A percentile compares a stretch with the other conserved stretches of the same genome.
Evolutionary conservation across 2,329 filamentous ascomycete species (phyloP).

Genomic region (Colletotrichum tofieldiae): DNA sequence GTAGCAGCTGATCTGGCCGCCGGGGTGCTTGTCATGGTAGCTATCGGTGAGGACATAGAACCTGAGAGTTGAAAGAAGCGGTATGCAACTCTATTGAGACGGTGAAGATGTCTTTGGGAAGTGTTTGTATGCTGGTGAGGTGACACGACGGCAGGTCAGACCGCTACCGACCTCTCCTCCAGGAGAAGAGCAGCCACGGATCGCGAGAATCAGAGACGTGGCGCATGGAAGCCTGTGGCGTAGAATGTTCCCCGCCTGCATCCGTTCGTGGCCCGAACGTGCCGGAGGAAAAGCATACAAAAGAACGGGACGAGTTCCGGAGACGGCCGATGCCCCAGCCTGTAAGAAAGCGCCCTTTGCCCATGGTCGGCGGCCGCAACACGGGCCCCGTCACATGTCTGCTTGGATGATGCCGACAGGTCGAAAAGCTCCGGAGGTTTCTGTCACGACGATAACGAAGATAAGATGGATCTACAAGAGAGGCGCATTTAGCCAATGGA

Average conservation of each 20-base stretch:
- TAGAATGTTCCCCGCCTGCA: neutral
- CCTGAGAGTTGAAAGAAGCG: neutral
- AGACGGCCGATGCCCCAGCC: slow-evolving; percentile 5
- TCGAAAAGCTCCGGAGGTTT: neutral
- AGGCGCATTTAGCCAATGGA: neutral
- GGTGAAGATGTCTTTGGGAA: neutral
- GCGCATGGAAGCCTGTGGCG: neutral
- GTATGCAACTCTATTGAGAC: neutral
- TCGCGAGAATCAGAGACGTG: neutral
- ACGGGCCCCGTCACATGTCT: slow-evolving; percentile 21
- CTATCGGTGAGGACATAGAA: neutral
- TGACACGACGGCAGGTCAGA: neutral
- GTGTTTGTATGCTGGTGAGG: neutral
- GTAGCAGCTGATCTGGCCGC: slow-evolving; percentile 19
- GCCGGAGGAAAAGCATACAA: neutral
- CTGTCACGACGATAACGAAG: neutral
- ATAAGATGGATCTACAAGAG: slow-evolving; percentile 6
- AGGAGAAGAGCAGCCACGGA: neutral
- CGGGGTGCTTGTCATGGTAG: neutral
- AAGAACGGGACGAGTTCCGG: neutral
- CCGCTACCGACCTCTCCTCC: neutral
- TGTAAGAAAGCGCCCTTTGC: neutral
- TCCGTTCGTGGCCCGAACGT: neutral
- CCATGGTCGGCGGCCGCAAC: neutral
- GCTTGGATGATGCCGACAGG: slow-evolving; percentile 12